Percentiles rank a stretch among this genome's conserved stretches.
These are phyloP conservation scores for Penicillium sp. DNA, from an alignment of 2,329 filamentous ascomycete genomes.

Conservation along the genomic window DNA sequence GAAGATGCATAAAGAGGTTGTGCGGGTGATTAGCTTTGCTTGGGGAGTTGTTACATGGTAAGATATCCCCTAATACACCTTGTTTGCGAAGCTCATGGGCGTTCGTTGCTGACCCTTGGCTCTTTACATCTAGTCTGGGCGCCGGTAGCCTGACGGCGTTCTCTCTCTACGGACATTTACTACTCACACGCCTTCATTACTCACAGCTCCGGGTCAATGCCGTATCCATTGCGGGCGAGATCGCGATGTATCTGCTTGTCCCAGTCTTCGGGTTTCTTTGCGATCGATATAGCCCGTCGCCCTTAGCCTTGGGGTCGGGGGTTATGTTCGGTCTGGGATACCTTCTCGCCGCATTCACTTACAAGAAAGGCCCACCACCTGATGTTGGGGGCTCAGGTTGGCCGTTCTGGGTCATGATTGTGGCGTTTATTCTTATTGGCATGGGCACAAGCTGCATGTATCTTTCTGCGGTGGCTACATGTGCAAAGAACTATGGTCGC, in stretches of 20 bases:
- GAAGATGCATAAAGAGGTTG: slow-evolving; percentile 57
- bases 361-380: slow-evolving; percentile 62
- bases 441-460: slow-evolving; percentile 88
- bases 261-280: slow-evolving; percentile 88
- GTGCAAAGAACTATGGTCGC: slow-evolving; percentile 95
- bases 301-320: slow-evolving; percentile 73
- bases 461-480: slow-evolving; percentile 86
- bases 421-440: slow-evolving; percentile 82
- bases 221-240: slow-evolving; percentile 81
- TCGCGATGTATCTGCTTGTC: slow-evolving; percentile 91
- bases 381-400: slow-evolving; percentile 60
- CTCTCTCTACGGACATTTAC: slow-evolving; percentile 88
- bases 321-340: slow-evolving; percentile 81
- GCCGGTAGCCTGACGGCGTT: slow-evolving; percentile 92
- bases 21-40: slow-evolving; percentile 61
- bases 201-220: slow-evolving; percentile 91
- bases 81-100: not conserved
- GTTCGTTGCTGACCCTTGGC: slow-evolving; percentile 10
- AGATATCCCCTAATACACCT: slow-evolving; percentile 11
- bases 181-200: slow-evolving; percentile 85
- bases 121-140: slow-evolving; percentile 61
- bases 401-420: slow-evolving; percentile 81
- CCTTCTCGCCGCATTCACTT: slow-evolving; percentile 78
- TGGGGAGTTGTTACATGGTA: slow-evolving; percentile 66
- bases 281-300: slow-evolving; percentile 81